phyloP scores from a whole-genome alignment of 2,329 filamentous ascomycete genomes.

The Chrysosphaeria jannelii region DNA sequence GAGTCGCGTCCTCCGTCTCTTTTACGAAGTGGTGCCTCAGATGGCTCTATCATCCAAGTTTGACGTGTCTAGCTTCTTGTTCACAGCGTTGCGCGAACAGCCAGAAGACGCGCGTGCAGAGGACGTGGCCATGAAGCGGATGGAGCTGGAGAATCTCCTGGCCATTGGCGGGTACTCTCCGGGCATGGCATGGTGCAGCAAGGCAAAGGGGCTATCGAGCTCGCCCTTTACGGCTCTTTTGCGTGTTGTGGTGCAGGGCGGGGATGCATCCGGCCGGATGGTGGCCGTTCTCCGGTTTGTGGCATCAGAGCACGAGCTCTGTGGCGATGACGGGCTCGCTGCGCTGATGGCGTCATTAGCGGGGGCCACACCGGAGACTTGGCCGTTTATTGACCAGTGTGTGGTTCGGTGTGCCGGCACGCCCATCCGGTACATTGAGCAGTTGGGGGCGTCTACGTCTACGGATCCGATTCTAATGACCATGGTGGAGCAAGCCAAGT shows the following conservation, averaged over 20 bases:
- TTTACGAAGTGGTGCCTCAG: conserved; percentile 57
- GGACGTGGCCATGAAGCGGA: conserved; percentile 23
- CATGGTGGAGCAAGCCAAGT: conserved; percentile 52
- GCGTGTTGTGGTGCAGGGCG: conserved; percentile 17
- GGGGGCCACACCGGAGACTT: conserved; percentile 8
- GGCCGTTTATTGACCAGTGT: conserved; percentile 59
- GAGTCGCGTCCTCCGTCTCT: conserved; percentile 53
- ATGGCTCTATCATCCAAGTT: conserved; percentile 60
- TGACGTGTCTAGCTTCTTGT: conserved; percentile 54
- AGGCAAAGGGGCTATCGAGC: conserved; percentile 26
- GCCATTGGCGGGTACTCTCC: conserved; percentile 53
- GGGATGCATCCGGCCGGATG: conserved; percentile 15
- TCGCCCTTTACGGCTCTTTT: conserved; percentile 48
- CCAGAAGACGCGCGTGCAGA: conserved; percentile 14
- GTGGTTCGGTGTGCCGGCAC: conserved; percentile 41
- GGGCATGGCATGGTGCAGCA: conserved; percentile 75
- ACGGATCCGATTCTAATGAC: conserved; percentile 37
- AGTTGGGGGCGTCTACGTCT: conserved; percentile 10
- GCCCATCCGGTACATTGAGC: conserved; percentile 60
- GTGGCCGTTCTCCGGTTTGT: conserved; percentile 26
- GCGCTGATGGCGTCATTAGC: conserved; percentile 14
- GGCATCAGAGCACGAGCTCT: conserved; percentile 32
- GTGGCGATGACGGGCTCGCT: conserved; percentile 10
- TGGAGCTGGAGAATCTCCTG: conserved; percentile 58
- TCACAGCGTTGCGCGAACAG: conserved; percentile 28